Conservation (phyloP, 228 moss, liverwort and hornwort species). For the Sphagnum fallax region DNA sequence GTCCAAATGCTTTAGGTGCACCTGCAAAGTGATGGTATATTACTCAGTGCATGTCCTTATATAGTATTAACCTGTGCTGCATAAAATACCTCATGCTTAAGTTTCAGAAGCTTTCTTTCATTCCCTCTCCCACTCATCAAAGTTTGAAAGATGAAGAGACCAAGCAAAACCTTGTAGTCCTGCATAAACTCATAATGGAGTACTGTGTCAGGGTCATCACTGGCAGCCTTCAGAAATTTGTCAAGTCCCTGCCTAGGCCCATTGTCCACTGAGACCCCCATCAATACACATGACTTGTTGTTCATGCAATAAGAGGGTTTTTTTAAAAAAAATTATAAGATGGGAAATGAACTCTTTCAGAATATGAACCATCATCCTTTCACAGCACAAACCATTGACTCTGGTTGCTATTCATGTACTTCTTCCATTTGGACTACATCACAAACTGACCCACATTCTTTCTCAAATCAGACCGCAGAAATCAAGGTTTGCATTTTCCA, state of each 20-base stretch:
- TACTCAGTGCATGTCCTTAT: too few species aligned
- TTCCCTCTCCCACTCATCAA: not conserved
- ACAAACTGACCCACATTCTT: too few species aligned
- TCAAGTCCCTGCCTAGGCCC: slow-evolving; percentile 90
- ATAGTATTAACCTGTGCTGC: too few species aligned
- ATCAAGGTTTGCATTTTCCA: too few species aligned
- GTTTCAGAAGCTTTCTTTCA: not conserved
- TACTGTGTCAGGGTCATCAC: slow-evolving; percentile 93
- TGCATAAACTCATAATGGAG: slow-evolving; percentile 99
- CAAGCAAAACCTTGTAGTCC: slow-evolving; percentile 74
- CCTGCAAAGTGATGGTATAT: slow-evolving; percentile 33
- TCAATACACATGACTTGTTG: slow-evolving; percentile 11
- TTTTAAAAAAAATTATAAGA: not conserved
- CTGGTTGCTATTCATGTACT: too few species aligned
- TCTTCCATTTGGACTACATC: too few species aligned
- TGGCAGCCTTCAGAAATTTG: slow-evolving; percentile 90
- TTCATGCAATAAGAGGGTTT: not conserved
- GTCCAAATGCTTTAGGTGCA: slow-evolving; percentile 98
- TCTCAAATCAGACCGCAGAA: too few species aligned
- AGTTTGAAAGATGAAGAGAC: too few species aligned
- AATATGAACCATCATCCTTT: too few species aligned
- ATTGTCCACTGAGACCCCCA: slow-evolving; percentile 79
- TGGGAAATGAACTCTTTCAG: too few species aligned
- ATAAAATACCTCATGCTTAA: not conserved
- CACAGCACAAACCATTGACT: too few species aligned